These are phyloP conservation scores for Nicotiana sylvestris DNA, from an alignment of 257 asterid species.

Conservation along the genomic window DNA sequence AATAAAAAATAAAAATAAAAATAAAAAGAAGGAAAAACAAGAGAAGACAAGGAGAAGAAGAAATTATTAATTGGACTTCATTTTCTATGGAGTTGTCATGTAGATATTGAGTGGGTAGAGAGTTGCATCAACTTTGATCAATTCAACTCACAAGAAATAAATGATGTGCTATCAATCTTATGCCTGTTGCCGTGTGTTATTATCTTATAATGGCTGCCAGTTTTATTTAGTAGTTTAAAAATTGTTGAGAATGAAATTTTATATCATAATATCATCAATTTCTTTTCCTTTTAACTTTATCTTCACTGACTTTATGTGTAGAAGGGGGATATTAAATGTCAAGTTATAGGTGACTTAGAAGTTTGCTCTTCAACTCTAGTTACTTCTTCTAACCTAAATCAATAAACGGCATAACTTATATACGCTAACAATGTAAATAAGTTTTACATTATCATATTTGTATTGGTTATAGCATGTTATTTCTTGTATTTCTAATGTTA, in stretches of 20 bases:
- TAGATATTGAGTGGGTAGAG: background rate
- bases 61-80: background rate
- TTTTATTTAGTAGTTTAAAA: background rate
- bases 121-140: constrained; percentile 2
- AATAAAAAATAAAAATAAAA: background rate
- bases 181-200: background rate
- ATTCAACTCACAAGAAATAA: background rate
- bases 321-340: background rate
- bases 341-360: background rate
- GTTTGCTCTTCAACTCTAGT: background rate
- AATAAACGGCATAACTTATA: too few species aligned
- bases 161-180: background rate
- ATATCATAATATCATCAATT: background rate
- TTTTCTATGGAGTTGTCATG: background rate
- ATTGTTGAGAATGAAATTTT: background rate
- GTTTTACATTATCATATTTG: too few species aligned
- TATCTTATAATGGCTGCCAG: background rate
- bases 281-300: background rate
- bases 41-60: background rate
- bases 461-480: too few species aligned
- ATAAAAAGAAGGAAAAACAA: background rate
- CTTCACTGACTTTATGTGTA: background rate
- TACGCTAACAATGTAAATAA: too few species aligned
- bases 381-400: background rate
- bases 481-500: too few species aligned